Conservation (phyloP, 768 basidiomycete genomes). For the Naganishia onofrii region DNA sequence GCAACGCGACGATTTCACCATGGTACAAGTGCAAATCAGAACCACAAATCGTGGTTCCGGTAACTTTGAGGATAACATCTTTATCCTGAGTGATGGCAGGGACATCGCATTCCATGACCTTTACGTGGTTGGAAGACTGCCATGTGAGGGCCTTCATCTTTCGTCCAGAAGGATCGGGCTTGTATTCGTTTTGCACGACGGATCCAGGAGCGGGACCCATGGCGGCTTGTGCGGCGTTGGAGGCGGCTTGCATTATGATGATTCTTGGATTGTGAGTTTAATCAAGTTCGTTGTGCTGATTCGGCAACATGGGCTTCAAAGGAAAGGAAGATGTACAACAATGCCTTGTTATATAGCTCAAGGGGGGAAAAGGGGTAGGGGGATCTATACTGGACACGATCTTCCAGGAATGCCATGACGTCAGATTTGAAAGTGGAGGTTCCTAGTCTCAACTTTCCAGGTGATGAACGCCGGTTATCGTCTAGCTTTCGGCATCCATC, state of each 20-base stretch:
- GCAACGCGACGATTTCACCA: conserved; percentile 66
- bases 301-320: too few species aligned
- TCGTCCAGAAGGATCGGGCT: conserved; percentile 56
- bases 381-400: too few species aligned
- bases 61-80: conserved; percentile 72
- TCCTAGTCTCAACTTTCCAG: too few species aligned
- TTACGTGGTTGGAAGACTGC: conserved; percentile 59
- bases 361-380: too few species aligned
- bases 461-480: too few species aligned
- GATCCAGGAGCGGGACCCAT: conserved; percentile 18
- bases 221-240: conserved; percentile 27
- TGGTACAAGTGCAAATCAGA: conserved; percentile 57
- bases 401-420: too few species aligned
- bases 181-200: conserved; percentile 27
- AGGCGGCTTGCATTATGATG: conserved; percentile 33
- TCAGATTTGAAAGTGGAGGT: too few species aligned
- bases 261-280: not conserved
- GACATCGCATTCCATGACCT: conserved; percentile 57
- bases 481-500: too few species aligned
- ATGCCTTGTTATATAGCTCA: too few species aligned
- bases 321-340: too few species aligned
- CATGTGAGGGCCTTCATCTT: conserved; percentile 70
- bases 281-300: too few species aligned
- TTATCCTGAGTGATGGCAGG: conserved; percentile 68
- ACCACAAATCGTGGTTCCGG: conserved; percentile 72